These are phyloP conservation scores for Syzygium syzygioides DNA, from an alignment of 441 rosid genomes.

Conservation along the genomic window DNA sequence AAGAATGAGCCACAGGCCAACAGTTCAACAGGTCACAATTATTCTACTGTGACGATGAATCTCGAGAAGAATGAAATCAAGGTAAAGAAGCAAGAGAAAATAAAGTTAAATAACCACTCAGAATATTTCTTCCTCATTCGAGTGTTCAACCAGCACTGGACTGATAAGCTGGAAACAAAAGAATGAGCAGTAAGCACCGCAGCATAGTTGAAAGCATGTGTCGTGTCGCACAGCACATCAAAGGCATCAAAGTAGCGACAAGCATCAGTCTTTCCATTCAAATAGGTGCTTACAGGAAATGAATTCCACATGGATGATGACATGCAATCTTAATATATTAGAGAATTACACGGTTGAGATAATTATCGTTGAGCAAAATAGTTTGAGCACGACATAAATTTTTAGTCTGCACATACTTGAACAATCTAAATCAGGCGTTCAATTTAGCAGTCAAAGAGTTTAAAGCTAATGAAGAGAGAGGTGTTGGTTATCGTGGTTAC, in stretches of 20 bases:
- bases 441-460: conserved; percentile 25
- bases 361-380: background rate
- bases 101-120: background rate
- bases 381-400: background rate
- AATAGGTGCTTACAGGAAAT: background rate
- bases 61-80: background rate
- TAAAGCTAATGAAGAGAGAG: conserved; percentile 37
- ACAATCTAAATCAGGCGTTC: conserved; percentile 28
- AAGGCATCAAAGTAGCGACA: background rate
- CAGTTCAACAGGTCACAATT: background rate
- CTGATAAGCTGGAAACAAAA: background rate
- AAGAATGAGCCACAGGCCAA: background rate
- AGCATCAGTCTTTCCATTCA: background rate
- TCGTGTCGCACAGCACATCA: background rate
- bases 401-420: background rate
- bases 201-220: background rate
- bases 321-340: background rate
- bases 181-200: background rate
- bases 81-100: background rate
- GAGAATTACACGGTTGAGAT: background rate
- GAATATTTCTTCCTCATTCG: background rate
- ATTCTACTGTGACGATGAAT: background rate
- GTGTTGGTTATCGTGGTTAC: conserved; percentile 17
- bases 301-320: background rate
- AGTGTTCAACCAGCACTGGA: background rate